A percentile compares a stretch with the other conserved stretches of the same genome.
Conservation (phyloP, 1,284 basidiomycete species). For the Entoloma clypeatum region DNA sequence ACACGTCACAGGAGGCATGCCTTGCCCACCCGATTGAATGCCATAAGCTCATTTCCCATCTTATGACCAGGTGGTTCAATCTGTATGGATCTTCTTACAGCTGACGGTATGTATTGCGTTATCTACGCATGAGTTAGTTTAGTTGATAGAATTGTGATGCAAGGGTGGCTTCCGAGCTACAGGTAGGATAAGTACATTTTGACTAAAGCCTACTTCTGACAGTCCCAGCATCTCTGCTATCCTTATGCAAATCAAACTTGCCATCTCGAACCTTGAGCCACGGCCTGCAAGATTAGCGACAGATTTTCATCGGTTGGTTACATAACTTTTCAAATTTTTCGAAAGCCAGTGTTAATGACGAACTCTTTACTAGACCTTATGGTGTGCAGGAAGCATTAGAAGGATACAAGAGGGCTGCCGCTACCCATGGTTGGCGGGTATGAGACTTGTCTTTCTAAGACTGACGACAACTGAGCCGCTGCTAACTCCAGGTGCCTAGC, state of each 20-base stretch:
- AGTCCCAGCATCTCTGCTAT: conserved; percentile 50
- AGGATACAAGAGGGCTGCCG: conserved; percentile 56
- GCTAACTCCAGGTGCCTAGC: conserved; percentile 5
- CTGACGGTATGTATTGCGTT: conserved; percentile 52
- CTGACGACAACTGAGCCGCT: background rate
- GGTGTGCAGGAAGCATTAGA: conserved; percentile 47
- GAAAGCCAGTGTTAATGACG: background rate
- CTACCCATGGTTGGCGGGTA: conserved; percentile 56
- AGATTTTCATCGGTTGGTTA: conserved; percentile 36
- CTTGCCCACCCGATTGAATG: background rate
- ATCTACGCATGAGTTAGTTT: background rate
- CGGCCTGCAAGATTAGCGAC: conserved; percentile 48
- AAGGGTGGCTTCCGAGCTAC: conserved; percentile 65
- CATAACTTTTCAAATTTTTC: background rate
- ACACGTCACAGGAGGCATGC: conserved; percentile 55
- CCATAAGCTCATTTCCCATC: background rate
- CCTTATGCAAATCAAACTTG: conserved; percentile 59
- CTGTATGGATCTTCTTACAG: conserved; percentile 63
- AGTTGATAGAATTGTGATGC: background rate
- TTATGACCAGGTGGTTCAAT: conserved; percentile 51
- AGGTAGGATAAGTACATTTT: conserved; percentile 32
- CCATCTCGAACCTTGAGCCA: conserved; percentile 57
- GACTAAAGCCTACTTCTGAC: conserved; percentile 3
- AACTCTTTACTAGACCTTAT: conserved; percentile 38
- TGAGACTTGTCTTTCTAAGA: conserved; percentile 9